Evolutionary conservation across 2,329 filamentous ascomycete genomes (phyloP).

Genomic region (Pleomassaria siparia): DNA sequence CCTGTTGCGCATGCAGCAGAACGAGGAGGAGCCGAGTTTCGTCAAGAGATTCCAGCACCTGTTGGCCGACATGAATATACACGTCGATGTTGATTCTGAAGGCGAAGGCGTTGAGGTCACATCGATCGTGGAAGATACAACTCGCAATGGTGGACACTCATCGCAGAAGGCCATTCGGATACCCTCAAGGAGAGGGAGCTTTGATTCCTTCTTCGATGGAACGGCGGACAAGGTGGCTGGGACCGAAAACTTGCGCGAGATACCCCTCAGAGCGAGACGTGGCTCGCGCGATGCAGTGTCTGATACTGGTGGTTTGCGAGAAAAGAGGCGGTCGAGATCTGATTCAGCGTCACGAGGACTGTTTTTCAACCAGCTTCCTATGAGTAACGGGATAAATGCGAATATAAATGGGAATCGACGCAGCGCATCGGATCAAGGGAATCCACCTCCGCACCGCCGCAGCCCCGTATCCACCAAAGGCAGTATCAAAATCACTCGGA

Average conservation of each 20-base stretch:
- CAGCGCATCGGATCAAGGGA: slow-evolving; percentile 17
- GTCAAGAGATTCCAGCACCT: slow-evolving; percentile 70
- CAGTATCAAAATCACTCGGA: slow-evolving; percentile 36
- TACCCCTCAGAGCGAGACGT: slow-evolving; percentile 20
- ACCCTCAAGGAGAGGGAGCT: slow-evolving; percentile 53
- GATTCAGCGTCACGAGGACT: slow-evolving; percentile 27
- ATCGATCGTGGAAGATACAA: slow-evolving; percentile 32
- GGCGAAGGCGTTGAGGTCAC: slow-evolving; percentile 42
- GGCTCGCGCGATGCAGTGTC: slow-evolving; percentile 15
- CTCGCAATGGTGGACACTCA: slow-evolving; percentile 14
- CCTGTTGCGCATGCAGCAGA: slow-evolving; percentile 67
- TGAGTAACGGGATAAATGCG: slow-evolving; percentile 27
- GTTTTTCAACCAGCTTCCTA: slow-evolving; percentile 25
- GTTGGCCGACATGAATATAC: slow-evolving; percentile 69
- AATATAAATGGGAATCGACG: slow-evolving; percentile 19
- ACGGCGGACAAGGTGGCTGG: slow-evolving; percentile 55
- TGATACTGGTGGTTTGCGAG: slow-evolving; percentile 8
- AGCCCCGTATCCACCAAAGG: slow-evolving; percentile 40
- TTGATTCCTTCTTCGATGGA: slow-evolving; percentile 62
- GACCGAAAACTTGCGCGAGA: slow-evolving; percentile 26
- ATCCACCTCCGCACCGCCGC: slow-evolving; percentile 19
- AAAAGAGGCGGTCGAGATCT: slow-evolving; percentile 25
- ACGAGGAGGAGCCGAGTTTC: slow-evolving; percentile 47
- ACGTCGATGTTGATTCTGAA: slow-evolving; percentile 62
- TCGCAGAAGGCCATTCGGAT: slow-evolving; percentile 23